Evolutionary conservation across 2,329 filamentous ascomycete species (phyloP), one percentile per base, ranked within the genome.

Genomic region (Botrytis porri): DNA sequence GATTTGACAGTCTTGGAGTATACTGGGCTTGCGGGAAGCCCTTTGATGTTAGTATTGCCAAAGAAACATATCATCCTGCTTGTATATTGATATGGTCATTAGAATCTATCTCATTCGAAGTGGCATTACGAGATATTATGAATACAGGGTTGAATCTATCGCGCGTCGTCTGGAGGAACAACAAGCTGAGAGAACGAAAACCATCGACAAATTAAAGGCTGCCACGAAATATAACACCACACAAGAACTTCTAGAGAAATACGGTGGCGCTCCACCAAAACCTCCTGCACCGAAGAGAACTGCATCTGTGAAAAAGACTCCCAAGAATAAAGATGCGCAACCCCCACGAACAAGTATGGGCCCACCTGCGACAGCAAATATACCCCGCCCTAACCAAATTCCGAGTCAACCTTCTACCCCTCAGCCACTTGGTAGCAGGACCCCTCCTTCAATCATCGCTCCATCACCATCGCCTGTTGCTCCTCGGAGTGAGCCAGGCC

Each of bases 151-250:
- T 78, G 88, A 91, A 35, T 89, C 86, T 25, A 86, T 93, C 18
- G 88, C 92, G 77, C 82, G 86, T 57, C 88, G 91, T 59, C 86
- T 98, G 43, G 92, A 95, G 78, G 88, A 88, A 32, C 87, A 95
- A 51, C 90, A 95, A 79, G 88, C 89, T 71, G 93, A 98, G 82
- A 90, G 95, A 71, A 89, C 93, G 74, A 90, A 90, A 78, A 97
- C 95, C 2, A 98, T 99, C 76, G 92, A 97, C 81, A 95, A 95
- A 83, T 89, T 99, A 75, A 99, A 99, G 83, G 90, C 92, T 73
- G 95, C 95, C 39, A 99, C 96, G 48, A 97, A 93, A 82, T 99
- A 98, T 84, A 93, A 98, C 82, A 96, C 95, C 45, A 99, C 96
- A 1, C 89, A 97, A 79, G 90, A 98, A 81, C 84, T 99, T 74